Evolutionary conservation across 2,329 filamentous ascomycete species (phyloP).

Genomic region (Xylaria hypoxylon): DNA sequence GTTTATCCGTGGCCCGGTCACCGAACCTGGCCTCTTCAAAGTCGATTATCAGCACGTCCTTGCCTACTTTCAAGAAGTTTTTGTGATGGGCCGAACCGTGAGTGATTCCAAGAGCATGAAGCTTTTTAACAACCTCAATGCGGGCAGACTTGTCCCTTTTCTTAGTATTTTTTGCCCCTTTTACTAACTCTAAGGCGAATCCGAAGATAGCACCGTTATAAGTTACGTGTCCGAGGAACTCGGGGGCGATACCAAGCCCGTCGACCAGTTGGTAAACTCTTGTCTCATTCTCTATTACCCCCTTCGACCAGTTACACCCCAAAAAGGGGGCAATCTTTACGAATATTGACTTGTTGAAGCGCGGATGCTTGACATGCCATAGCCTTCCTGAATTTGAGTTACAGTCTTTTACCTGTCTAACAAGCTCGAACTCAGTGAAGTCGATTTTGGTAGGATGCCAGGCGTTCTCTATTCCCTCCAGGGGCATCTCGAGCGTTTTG

Average conservation of each 20-base stretch:
- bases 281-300: constrained; percentile 3
- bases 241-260: constrained; percentile 10
- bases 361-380: constrained; percentile 9
- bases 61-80: constrained; percentile 18
- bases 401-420: background rate
- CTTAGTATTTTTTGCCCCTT: background rate
- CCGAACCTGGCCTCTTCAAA: constrained; percentile 11
- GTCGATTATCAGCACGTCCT: constrained; percentile 9
- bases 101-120: constrained; percentile 18
- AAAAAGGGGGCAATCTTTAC: constrained; percentile 8
- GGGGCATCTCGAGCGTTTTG: background rate
- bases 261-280: constrained; percentile 10
- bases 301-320: background rate
- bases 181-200: constrained; percentile 4
- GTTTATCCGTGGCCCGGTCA: background rate
- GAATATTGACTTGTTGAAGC: background rate
- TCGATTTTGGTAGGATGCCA: constrained; percentile 25
- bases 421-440: constrained; percentile 13
- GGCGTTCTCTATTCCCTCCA: background rate
- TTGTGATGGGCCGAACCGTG: constrained; percentile 9
- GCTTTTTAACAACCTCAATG: constrained; percentile 15
- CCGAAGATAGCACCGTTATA: constrained; percentile 18
- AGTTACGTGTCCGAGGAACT: constrained; percentile 31
- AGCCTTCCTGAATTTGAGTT: background rate
- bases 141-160: constrained; percentile 12